phyloP scores from a whole-genome alignment of 805 yeast genomes.

The Kodamaea lidongshanica region DNA sequence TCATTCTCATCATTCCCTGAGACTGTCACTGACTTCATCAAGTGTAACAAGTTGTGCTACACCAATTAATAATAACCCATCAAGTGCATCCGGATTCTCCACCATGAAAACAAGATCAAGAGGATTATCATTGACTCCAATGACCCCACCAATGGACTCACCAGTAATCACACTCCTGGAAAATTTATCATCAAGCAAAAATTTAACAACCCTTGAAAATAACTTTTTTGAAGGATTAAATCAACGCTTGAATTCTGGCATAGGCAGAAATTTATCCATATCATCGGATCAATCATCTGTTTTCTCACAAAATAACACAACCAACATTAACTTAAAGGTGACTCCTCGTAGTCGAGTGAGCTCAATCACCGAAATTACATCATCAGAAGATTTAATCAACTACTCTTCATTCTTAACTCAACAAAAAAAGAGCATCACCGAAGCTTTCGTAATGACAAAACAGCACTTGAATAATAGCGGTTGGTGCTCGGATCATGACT shows the following conservation, averaged over 20 bases:
- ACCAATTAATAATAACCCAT: constrained; percentile 4
- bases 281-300: constrained; percentile 4
- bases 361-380: constrained; percentile 19
- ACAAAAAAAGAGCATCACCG: constrained; percentile 28
- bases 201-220: constrained; percentile 28
- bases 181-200: constrained; percentile 23
- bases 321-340: background rate
- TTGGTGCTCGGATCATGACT: constrained; percentile 39
- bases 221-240: constrained; percentile 27
- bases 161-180: constrained; percentile 37
- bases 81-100: constrained; percentile 6
- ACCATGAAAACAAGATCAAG: constrained; percentile 4
- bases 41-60: constrained; percentile 8
- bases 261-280: constrained; percentile 4
- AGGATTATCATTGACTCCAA: constrained; percentile 21
- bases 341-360: constrained; percentile 8
- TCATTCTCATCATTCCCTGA: constrained; percentile 11
- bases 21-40: constrained; percentile 12
- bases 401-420: constrained; percentile 27
- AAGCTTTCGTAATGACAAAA: constrained; percentile 30
- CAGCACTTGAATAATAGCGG: constrained; percentile 30
- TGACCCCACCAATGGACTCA: constrained; percentile 30
- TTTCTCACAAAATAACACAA: background rate
- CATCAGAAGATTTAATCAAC: constrained; percentile 23
- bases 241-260: constrained; percentile 2